Evolutionary conservation across 2,329 filamentous ascomycete genomes (phyloP), one percentile per base, ranked within the genome.

Genomic region (Colletotrichum melonis): DNA sequence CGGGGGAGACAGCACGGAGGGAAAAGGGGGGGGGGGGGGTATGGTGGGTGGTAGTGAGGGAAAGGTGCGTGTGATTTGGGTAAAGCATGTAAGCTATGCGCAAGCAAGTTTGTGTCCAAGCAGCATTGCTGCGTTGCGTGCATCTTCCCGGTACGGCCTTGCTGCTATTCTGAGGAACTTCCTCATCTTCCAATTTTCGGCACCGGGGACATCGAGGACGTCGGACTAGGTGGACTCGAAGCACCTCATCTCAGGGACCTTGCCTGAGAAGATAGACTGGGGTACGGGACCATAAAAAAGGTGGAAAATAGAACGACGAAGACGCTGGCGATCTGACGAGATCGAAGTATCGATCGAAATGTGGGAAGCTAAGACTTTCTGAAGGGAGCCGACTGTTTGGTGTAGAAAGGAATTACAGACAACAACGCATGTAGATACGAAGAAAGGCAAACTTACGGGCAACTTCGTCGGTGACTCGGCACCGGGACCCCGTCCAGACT

Each of bases 401-500:
- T 64, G 46, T 55, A 55, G 12, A 49, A n/a, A n/a, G 42, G 19
- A 19, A 19, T 19, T 1, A n/a, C 7, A 49, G 19, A 49, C 32
- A 32, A 32, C 32, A 9, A 32, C 6, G n/a, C 19, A 4, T 19
- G 55, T 55, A 24, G 22, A 38, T 28, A 12, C 32, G 32, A 32
- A 32, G 30, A 64, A 22, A 11, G 8, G 22, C 26, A 24, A 22
- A 46, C 71, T 62, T 70, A 73, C 71, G 57, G 71, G 71, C 70
- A 66, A 30, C 55, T 70, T 73, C n/a, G 60, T 73, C 4, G 71
- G 67, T 24, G 71, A 73, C 67, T 73, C 71, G 42, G 67, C 67
- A 57, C 60, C 67, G 56, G 71, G 49, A 7, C 71, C 67, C 55
- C 67, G 60, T 24, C 66, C 67, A 52, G 63, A 57, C 32, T 56